Conservation (phyloP, 1,284 basidiomycete species). For the Ustilago bromivora region DNA sequence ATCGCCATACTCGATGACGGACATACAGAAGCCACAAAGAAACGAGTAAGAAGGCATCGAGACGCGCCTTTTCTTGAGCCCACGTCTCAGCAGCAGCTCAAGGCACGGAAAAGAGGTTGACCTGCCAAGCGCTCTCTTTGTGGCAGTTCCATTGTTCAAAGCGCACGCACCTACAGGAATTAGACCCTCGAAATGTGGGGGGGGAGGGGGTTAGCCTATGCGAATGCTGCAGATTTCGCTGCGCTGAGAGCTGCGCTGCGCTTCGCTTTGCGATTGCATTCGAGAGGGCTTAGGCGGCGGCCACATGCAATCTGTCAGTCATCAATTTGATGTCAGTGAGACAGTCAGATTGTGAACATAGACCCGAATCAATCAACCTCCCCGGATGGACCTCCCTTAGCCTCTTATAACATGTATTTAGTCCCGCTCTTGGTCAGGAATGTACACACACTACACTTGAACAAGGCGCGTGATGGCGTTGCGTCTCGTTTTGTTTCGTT, state of each 20-base stretch:
- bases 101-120: too few relatives aligned
- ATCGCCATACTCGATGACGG: not conserved
- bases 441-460: too few relatives aligned
- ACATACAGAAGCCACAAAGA: slow-evolving; percentile 1
- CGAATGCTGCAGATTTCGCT: not conserved
- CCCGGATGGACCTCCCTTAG: too few relatives aligned
- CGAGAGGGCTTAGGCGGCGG: not conserved
- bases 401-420: too few relatives aligned
- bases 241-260: not conserved
- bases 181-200: slow-evolving; percentile 4
- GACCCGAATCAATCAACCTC: not conserved
- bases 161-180: too few relatives aligned
- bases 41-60: not conserved
- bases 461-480: slow-evolving; percentile 1
- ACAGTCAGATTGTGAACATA: not conserved
- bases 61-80: not conserved
- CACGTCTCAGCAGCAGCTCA: not conserved
- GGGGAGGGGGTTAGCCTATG: too few relatives aligned
- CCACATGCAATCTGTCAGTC: not conserved
- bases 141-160: too few relatives aligned
- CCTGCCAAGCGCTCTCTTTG: too few relatives aligned
- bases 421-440: too few relatives aligned
- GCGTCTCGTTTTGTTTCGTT: not conserved
- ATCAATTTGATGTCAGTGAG: not conserved
- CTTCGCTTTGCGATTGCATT: not conserved